Conservation (phyloP, 306 rosid genomes). For the Trifolium repens region DNA sequence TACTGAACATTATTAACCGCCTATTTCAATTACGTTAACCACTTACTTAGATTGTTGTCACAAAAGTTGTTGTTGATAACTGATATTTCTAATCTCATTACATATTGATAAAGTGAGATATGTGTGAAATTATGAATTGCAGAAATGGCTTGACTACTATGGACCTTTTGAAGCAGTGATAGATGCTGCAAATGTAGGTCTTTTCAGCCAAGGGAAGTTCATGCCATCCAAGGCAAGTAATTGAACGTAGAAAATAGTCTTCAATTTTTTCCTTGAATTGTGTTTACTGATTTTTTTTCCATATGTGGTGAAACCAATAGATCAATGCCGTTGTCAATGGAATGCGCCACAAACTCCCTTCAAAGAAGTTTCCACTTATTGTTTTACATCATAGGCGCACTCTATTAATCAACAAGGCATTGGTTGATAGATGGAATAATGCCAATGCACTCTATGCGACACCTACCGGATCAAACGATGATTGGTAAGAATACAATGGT, state of each 20-base stretch:
- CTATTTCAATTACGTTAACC: neutral
- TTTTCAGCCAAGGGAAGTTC: slow-evolving; percentile 73
- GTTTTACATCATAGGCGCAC: slow-evolving; percentile 78
- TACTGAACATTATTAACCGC: neutral
- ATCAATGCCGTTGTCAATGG: slow-evolving; percentile 76
- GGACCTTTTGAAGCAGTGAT: slow-evolving; percentile 97
- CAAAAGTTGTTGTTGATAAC: neutral
- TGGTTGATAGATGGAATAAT: slow-evolving; percentile 79
- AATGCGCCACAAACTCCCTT: slow-evolving; percentile 74
- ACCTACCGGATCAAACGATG: slow-evolving; percentile 90
- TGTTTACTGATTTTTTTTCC: slow-evolving; percentile 23
- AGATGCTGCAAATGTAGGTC: slow-evolving; percentile 94
- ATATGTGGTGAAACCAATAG: slow-evolving; percentile 48
- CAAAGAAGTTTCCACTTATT: slow-evolving; percentile 85
- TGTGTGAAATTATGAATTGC: slow-evolving; percentile 46
- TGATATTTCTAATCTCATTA: slow-evolving; percentile 28
- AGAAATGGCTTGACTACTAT: slow-evolving; percentile 88
- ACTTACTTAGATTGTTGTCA: neutral
- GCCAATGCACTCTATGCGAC: slow-evolving; percentile 87
- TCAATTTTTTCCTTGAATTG: slow-evolving; percentile 11
- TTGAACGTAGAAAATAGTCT: slow-evolving; percentile 20
- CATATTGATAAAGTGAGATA: slow-evolving; percentile 29
- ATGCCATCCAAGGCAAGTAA: slow-evolving; percentile 78
- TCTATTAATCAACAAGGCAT: slow-evolving; percentile 62
- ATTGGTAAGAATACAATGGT: slow-evolving; percentile 66